phyloP scores from a whole-genome alignment of 495 filamentous ascomycete genomes.

The Hypoxylon intermedium region DNA sequence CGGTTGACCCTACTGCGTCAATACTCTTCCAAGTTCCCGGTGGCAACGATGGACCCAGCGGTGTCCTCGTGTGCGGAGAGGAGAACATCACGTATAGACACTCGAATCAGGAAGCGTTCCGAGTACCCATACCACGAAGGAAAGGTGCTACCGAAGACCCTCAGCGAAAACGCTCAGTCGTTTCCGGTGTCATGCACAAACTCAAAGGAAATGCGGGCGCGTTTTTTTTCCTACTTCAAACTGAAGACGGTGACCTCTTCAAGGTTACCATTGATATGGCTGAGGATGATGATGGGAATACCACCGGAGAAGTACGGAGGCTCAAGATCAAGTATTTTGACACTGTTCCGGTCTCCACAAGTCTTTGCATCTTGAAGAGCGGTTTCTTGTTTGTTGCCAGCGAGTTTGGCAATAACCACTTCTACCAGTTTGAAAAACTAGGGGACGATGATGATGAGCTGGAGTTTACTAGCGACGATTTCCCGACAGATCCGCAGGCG shows the following conservation, averaged over 20 bases:
- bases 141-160: constrained; percentile 90
- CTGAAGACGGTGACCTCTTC: constrained; percentile 96
- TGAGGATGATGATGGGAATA: constrained; percentile 77
- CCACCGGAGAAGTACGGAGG: constrained; percentile 77
- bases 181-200: constrained; percentile 94
- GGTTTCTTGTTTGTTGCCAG: constrained; percentile 93
- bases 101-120: constrained; percentile 86
- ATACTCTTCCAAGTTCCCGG: constrained; percentile 96
- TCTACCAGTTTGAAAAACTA: constrained; percentile 97
- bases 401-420: constrained; percentile 90
- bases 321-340: constrained; percentile 98
- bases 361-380: constrained; percentile 89
- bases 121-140: constrained; percentile 87
- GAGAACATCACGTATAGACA: constrained; percentile 95
- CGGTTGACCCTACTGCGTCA: constrained; percentile 87
- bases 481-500: constrained; percentile 73
- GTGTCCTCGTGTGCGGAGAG: constrained; percentile 92
- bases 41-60: constrained; percentile 90
- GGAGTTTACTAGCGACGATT: constrained; percentile 83
- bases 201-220: constrained; percentile 80
- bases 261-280: constrained; percentile 93
- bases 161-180: constrained; percentile 82
- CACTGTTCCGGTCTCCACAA: constrained; percentile 86
- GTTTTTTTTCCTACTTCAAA: constrained; percentile 96
- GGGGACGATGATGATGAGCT: constrained; percentile 94